These are phyloP conservation scores for Monosporascus sp. DNA, from an alignment of 2,329 filamentous ascomycete species.

Conservation along the genomic window DNA sequence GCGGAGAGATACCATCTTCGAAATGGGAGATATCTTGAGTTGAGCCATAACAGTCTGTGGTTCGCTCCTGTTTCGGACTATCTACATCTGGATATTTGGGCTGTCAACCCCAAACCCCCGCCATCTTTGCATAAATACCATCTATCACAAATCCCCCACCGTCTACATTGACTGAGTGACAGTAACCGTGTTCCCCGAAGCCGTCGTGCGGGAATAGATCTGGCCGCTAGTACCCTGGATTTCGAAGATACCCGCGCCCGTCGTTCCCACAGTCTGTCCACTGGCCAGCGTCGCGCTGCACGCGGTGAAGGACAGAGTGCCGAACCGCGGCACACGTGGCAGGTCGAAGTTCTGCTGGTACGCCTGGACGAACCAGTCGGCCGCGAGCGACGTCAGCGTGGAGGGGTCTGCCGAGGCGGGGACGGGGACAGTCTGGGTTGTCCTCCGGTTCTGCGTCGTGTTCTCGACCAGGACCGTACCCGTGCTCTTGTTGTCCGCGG, in stretches of 20 bases:
- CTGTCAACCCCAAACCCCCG: too few relatives aligned
- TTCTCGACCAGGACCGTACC: slow-evolving; percentile 10
- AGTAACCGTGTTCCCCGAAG: neutral
- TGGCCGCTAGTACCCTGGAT: slow-evolving; percentile 12
- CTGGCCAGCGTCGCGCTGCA: slow-evolving; percentile 7
- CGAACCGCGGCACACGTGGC: slow-evolving; percentile 7
- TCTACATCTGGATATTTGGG: too few relatives aligned
- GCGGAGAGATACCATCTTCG: too few relatives aligned
- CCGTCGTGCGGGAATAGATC: slow-evolving; percentile 9
- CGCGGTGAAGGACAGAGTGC: slow-evolving; percentile 6
- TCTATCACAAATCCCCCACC: neutral
- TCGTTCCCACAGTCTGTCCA: slow-evolving; percentile 3
- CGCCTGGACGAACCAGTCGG: slow-evolving; percentile 13
- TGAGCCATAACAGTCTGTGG: too few relatives aligned
- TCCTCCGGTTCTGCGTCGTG: slow-evolving; percentile 6
- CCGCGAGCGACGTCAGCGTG: slow-evolving; percentile 5
- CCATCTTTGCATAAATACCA: neutral
- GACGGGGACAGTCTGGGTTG: slow-evolving; percentile 5
- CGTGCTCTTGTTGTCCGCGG: slow-evolving; percentile 3
- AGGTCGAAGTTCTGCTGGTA: slow-evolving; percentile 9
- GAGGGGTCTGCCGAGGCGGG: slow-evolving; percentile 5
- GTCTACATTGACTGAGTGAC: neutral
- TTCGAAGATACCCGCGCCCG: slow-evolving; percentile 7
- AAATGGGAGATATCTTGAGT: too few relatives aligned
- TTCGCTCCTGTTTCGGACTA: too few relatives aligned